Base-by-base conservation (phyloP, 495 filamentous ascomycete species). In the Arthonia radiata region DNA sequence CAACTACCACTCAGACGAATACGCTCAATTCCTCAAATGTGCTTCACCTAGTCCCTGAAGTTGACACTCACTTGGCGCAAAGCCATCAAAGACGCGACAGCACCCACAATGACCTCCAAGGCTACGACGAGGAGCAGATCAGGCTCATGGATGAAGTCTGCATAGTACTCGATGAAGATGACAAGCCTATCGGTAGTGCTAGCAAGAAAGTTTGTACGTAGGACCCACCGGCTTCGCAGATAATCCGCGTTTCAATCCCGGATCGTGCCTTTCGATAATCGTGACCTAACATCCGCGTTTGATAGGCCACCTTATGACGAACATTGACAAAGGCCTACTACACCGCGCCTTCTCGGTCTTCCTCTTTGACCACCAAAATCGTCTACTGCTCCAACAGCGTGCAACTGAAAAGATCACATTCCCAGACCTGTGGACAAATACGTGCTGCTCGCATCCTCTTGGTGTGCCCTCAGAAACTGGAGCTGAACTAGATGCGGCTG, bases 341-440 rank as follows among this genome's bases (percentile, higher is more conserved):
- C 86, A 99, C 56, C 76, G 86, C 27, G 86, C 86, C 26, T 99
- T 99, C 50, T 93, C 83, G 24, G 75, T 82, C 36, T 99, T 94
- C 57, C 68, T 99, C 37, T 99, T 99, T 58, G 76, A 93, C 47
- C 63, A 62, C 18, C 61, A 83, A 35, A 75, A 81, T 40, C 71
- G 77, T 40, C 57, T 99, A 35, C 69, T 94, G 22, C 68, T 99
- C 17, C 86, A 99, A 50, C 86, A 93, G 54, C 74, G 86, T 37
- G 86, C 86, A 25, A 55, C 73, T 24, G 82, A 93, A 54, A 99
- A 99, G 59, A 99, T 99, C 48, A 99, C 86, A 10, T 99, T 99
- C 56, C 86, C 86, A 18, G 76, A 81, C 44, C 82, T 92, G 78
- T 99, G 86, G 86, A 99, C 86, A 31, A 99, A 99, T 52, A 99